These are phyloP conservation scores for Dryas alaskensis DNA, from an alignment of 306 rosid species.

Conservation along the genomic window DNA sequence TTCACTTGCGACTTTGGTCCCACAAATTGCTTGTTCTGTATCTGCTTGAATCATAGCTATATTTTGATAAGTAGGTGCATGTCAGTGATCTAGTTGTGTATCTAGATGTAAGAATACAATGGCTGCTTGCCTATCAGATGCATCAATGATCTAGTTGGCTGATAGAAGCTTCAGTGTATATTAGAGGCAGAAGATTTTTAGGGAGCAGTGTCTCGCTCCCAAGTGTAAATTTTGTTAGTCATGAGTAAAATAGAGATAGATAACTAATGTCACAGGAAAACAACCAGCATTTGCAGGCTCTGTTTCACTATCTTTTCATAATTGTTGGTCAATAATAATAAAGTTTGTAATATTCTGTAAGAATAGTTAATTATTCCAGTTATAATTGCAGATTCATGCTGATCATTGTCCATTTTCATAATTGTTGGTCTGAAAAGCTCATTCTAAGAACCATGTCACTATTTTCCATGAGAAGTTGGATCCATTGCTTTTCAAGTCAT, in stretches of 20 bases:
- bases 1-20: background rate
- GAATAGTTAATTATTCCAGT: conserved; percentile 24
- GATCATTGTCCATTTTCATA: background rate
- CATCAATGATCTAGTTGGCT: background rate
- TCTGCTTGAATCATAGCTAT: conserved; percentile 8
- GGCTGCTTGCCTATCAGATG: conserved; percentile 7
- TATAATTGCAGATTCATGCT: conserved; percentile 15
- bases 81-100: conserved; percentile 9
- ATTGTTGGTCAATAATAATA: conserved; percentile 24
- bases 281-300: conserved; percentile 33
- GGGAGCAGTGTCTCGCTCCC: background rate
- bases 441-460: background rate
- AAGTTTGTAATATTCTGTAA: conserved; percentile 39
- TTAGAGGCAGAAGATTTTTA: conserved; percentile 5
- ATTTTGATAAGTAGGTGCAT: conserved; percentile 3
- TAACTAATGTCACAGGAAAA: conserved; percentile 27
- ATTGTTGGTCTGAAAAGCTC: background rate
- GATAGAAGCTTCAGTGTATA: conserved; percentile 14
- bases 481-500: background rate
- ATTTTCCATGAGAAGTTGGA: too few relatives aligned
- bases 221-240: conserved; percentile 28
- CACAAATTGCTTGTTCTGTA: conserved; percentile 6
- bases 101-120: conserved; percentile 17
- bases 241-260: conserved; percentile 4
- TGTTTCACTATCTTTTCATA: conserved; percentile 22